Conservation (phyloP, 352 stramenopile species). For the Discostella stelligera region DNA sequence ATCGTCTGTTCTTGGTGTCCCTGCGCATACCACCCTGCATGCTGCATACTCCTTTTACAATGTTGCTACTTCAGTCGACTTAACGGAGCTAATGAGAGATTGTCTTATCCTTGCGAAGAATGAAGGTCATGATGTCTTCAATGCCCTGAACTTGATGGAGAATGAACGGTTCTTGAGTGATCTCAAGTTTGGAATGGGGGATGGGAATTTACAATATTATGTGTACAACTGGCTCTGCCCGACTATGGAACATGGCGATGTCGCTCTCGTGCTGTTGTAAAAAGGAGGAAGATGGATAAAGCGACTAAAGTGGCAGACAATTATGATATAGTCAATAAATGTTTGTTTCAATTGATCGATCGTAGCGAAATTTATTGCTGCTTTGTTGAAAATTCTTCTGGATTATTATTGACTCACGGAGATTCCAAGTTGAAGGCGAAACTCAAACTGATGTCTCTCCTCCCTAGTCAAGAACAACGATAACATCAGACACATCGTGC, state of each 20-base stretch:
- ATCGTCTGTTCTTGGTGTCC: conserved; percentile 92
- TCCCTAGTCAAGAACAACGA: neutral
- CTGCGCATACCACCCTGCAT: conserved; percentile 93
- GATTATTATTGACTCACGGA: neutral
- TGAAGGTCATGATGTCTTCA: conserved; percentile 89
- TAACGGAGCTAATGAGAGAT: conserved; percentile 87
- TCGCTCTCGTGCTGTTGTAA: conserved; percentile 90
- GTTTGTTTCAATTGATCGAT: neutral
- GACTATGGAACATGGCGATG: conserved; percentile 84
- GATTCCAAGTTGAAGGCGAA: neutral
- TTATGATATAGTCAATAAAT: neutral
- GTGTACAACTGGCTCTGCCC: conserved; percentile 91
- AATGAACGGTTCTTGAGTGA: conserved; percentile 86
- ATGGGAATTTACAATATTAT: conserved; percentile 93
- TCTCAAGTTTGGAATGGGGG: conserved; percentile 90
- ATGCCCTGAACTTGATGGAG: conserved; percentile 91
- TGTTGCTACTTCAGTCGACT: conserved; percentile 83
- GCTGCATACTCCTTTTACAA: conserved; percentile 99
- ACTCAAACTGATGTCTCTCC: neutral
- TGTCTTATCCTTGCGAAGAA: conserved; percentile 86
- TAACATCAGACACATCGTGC: neutral
- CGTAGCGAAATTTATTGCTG: neutral
- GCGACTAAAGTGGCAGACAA: neutral
- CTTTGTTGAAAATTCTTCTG: neutral
- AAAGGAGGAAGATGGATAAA: neutral